Evolutionary conservation across 1,284 basidiomycete genomes (phyloP), one percentile per base, ranked within the genome.

Genomic region (Rhizoctonia solani): DNA sequence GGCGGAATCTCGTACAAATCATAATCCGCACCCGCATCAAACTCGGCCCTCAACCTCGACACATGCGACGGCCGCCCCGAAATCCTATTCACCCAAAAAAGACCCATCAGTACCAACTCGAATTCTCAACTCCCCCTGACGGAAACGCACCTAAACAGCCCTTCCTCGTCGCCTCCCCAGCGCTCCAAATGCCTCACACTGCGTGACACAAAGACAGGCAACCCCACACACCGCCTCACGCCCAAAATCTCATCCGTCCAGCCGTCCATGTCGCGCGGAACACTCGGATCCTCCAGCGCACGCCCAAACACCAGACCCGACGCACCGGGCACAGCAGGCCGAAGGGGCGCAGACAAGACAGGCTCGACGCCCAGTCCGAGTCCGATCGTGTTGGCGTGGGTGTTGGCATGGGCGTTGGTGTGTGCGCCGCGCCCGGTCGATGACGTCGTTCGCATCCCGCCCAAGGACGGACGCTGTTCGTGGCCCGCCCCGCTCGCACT

Each of bases 11-110:
- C 83, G 29, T 81, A 78, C 78, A 96, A 83, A 74, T 93, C 88
- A 73, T 88, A 91, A 77, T 96, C 93, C 55, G 87, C 89, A 63
- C 93, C 92, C 25, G 85, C 84, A 76, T 95, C 93, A 75, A 95
- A 96, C 75, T 94, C 92, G 25, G 82, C 80, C 44, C 90, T 82
- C 70, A 96, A 76, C 73, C 85, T 88, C 9, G 83, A 78, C 32
- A 93, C 82, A 78, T 95, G 93, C 6, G 85, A 83, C 25, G 89
- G 82, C 67, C 89, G 84, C 19, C 90, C 90, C 71, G 82, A 87
- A 53, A 93, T 84, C 59, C 91, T 91, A 73, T 68, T 74, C 21
- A 74, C 47, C 37, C 30, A 19, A 16, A 21, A 52, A 21, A 66
- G 34, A 68, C 8, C 39, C 59, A 46, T 13, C 27, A 27, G 29